A percentile compares a stretch with the other conserved stretches of the same genome.
phyloP scores from a whole-genome alignment of 2,329 filamentous ascomycete genomes.

The Neurospora sp. region DNA sequence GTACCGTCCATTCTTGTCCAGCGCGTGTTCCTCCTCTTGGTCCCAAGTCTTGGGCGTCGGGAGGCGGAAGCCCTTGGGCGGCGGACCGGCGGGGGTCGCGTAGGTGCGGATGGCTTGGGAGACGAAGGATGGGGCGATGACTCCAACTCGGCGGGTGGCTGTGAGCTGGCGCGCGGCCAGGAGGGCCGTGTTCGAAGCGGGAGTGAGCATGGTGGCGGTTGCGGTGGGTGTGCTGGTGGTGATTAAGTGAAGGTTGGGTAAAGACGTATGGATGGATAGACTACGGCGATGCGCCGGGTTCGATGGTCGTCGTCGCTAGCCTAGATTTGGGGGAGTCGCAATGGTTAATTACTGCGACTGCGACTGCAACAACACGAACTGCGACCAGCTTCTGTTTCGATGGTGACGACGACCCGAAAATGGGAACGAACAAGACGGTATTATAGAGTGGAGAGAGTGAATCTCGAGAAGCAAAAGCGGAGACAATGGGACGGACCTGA shows the following conservation, averaged over 20 bases:
- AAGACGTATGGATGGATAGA: too few species aligned
- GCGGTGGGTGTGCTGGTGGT: neutral
- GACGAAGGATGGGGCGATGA: slow-evolving; percentile 3
- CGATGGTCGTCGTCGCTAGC: neutral
- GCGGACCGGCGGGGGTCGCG: slow-evolving; percentile 67
- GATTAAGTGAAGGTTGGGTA: neutral
- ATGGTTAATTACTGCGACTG: too few species aligned
- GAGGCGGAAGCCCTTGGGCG: slow-evolving; percentile 72
- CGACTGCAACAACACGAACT: too few species aligned
- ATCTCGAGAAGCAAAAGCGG: neutral
- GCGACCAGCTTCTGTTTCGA: too few species aligned
- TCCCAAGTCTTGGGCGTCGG: slow-evolving; percentile 69
- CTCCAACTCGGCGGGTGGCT: neutral
- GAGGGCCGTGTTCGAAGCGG: slow-evolving; percentile 2
- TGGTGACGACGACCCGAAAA: too few species aligned
- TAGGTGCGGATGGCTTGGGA: slow-evolving; percentile 29
- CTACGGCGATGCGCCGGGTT: neutral
- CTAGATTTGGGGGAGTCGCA: neutral
- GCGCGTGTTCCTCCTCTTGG: slow-evolving; percentile 62
- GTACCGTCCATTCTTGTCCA: slow-evolving; percentile 84
- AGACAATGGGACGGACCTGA: slow-evolving; percentile 7
- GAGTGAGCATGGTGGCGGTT: slow-evolving; percentile 15
- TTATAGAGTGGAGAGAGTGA: neutral
- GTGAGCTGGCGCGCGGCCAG: neutral
- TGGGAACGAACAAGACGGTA: too few species aligned